These are phyloP conservation scores for Nakazawaea molendinolei DNA, from an alignment of 805 yeast species.

Conservation along the genomic window DNA sequence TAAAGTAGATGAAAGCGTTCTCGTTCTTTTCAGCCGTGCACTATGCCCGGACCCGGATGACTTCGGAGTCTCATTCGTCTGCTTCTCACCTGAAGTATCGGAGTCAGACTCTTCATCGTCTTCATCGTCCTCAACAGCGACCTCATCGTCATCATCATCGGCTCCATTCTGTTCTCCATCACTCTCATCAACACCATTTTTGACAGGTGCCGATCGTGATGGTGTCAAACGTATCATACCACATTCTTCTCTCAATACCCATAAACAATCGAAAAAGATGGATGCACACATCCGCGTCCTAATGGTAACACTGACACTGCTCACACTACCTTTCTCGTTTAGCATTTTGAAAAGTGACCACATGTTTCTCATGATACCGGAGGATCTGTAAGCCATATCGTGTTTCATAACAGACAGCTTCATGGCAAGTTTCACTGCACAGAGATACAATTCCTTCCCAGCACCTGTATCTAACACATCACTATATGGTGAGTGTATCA, in stretches of 20 bases:
- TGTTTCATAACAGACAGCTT: slow-evolving; percentile 83
- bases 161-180: slow-evolving; percentile 15
- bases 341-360: slow-evolving; percentile 81
- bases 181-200: slow-evolving; percentile 19
- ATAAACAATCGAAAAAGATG: slow-evolving; percentile 85
- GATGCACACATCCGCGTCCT: slow-evolving; percentile 88
- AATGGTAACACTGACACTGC: slow-evolving; percentile 44
- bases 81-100: slow-evolving; percentile 22
- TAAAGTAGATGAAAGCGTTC: slow-evolving; percentile 47
- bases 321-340: slow-evolving; percentile 40
- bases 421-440: slow-evolving; percentile 61
- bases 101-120: slow-evolving; percentile 29
- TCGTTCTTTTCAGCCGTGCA: slow-evolving; percentile 26
- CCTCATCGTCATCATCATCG: slow-evolving; percentile 15
- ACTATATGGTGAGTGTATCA: slow-evolving; percentile 69
- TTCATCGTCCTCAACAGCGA: slow-evolving; percentile 21
- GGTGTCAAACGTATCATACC: slow-evolving; percentile 70
- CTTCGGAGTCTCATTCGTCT: slow-evolving; percentile 20
- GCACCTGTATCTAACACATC: slow-evolving; percentile 59
- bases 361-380: slow-evolving; percentile 89
- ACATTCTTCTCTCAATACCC: slow-evolving; percentile 77
- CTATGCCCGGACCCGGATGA: slow-evolving; percentile 24
- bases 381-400: slow-evolving; percentile 87
- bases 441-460: slow-evolving; percentile 64
- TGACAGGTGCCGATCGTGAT: slow-evolving; percentile 12